Conservation (phyloP, 2,329 filamentous ascomycete species). For the Lachnellula arida region DNA sequence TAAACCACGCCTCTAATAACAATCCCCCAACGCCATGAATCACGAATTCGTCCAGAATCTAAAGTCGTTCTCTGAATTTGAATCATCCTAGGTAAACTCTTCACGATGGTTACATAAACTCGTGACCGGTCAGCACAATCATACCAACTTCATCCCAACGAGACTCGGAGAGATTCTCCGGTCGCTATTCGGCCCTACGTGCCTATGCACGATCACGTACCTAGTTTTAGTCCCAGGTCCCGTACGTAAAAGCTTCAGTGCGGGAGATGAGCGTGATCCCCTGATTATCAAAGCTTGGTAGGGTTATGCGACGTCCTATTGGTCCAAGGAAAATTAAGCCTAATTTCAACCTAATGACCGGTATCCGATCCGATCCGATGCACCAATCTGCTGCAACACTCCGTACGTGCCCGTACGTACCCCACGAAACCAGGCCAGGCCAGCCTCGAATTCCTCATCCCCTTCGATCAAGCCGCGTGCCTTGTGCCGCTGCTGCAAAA, state of each 20-base stretch:
- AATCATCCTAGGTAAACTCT: too few species aligned
- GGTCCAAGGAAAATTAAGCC: neutral
- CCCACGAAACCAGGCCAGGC: neutral
- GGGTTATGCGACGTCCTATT: neutral
- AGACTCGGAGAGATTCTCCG: neutral
- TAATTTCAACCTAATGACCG: constrained; percentile 10
- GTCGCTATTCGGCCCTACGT: constrained; percentile 8
- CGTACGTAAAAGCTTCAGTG: neutral
- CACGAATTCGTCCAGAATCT: too few species aligned
- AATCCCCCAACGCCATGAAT: too few species aligned
- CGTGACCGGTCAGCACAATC: too few species aligned
- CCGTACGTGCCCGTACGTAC: too few species aligned
- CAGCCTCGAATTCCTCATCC: neutral
- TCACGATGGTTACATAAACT: too few species aligned
- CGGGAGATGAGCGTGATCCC: constrained; percentile 1
- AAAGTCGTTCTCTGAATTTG: too few species aligned
- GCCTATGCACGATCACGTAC: neutral
- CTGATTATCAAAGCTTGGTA: constrained; percentile 5
- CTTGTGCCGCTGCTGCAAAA: neutral
- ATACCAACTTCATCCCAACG: too few species aligned
- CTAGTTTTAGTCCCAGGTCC: neutral
- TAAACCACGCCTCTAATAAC: too few species aligned
- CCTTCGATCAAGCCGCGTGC: neutral
- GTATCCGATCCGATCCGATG: too few species aligned
- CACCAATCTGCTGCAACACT: constrained; percentile 4